These are phyloP conservation scores for Oryza officinalis DNA, from an alignment of 176 grass and related monocot genomes.

Conservation along the genomic window DNA sequence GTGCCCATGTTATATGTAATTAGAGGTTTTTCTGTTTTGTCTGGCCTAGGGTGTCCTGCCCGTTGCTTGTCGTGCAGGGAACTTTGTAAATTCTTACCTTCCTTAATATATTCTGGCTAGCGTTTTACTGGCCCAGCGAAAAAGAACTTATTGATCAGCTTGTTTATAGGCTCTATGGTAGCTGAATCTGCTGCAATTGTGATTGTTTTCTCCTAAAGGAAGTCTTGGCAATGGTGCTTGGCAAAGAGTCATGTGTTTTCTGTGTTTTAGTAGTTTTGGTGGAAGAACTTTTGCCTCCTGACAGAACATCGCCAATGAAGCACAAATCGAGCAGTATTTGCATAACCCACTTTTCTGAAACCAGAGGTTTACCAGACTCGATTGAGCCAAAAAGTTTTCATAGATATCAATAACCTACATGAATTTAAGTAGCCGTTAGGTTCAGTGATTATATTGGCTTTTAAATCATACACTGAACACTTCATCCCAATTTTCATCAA, in stretches of 20 bases:
- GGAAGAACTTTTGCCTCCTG: slow-evolving; percentile 68
- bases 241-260: slow-evolving; percentile 55
- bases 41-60: too few relatives aligned
- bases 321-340: slow-evolving; percentile 88
- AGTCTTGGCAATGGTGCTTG: slow-evolving; percentile 51
- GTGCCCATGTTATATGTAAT: too few relatives aligned
- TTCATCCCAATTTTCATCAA: slow-evolving; percentile 25
- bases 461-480: slow-evolving; percentile 1
- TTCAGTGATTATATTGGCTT: slow-evolving; percentile 22
- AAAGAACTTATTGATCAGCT: too few relatives aligned
- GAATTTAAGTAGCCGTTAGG: slow-evolving; percentile 23
- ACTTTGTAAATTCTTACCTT: too few relatives aligned
- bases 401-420: slow-evolving; percentile 78
- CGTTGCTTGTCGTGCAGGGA: too few relatives aligned
- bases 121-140: too few relatives aligned
- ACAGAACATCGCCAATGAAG: slow-evolving; percentile 85
- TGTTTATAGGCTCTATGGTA: too few relatives aligned
- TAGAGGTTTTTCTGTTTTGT: too few relatives aligned
- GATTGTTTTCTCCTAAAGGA: slow-evolving; percentile 75
- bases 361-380: slow-evolving; percentile 59
- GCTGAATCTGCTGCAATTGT: slow-evolving; percentile 60
- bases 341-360: slow-evolving; percentile 87
- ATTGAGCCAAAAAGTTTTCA: slow-evolving; percentile 63
- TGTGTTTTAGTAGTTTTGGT: slow-evolving; percentile 42
- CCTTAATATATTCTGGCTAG: too few relatives aligned